Evolutionary conservation across 1,284 basidiomycete genomes (phyloP).

Genomic region (Trichosporon faecale): DNA sequence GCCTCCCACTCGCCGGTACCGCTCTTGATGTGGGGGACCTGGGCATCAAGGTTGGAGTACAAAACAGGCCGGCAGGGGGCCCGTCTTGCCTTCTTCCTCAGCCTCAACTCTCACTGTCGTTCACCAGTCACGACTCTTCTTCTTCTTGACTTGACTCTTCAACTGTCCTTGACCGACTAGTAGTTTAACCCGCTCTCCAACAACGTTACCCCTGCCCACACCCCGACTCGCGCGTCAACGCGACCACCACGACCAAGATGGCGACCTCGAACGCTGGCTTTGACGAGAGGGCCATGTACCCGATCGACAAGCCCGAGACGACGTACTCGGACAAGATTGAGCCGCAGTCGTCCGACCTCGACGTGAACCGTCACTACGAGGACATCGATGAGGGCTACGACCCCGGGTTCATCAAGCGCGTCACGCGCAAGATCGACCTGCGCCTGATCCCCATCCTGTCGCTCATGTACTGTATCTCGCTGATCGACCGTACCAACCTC

Average conservation of each 20-base stretch:
- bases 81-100: neutral
- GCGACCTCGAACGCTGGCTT: neutral
- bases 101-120: neutral
- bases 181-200: neutral
- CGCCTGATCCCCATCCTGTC: conserved; percentile 17
- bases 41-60: conserved; percentile 1
- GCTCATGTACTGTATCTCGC: conserved; percentile 19
- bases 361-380: neutral
- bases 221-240: neutral
- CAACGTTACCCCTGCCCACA: neutral
- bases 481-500: conserved; percentile 31
- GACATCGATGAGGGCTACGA: conserved; percentile 14
- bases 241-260: neutral
- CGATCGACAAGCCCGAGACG: neutral
- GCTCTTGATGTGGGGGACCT: neutral
- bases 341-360: neutral
- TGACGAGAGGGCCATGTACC: neutral
- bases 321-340: neutral
- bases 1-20: neutral
- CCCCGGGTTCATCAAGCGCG: neutral
- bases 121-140: neutral
- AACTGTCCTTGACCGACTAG: neutral
- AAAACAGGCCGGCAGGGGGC: neutral
- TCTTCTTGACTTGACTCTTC: neutral
- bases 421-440: conserved; percentile 16